Evolutionary conservation across 345 rosid species (phyloP).

Genomic region (Gossypium turneri): DNA sequence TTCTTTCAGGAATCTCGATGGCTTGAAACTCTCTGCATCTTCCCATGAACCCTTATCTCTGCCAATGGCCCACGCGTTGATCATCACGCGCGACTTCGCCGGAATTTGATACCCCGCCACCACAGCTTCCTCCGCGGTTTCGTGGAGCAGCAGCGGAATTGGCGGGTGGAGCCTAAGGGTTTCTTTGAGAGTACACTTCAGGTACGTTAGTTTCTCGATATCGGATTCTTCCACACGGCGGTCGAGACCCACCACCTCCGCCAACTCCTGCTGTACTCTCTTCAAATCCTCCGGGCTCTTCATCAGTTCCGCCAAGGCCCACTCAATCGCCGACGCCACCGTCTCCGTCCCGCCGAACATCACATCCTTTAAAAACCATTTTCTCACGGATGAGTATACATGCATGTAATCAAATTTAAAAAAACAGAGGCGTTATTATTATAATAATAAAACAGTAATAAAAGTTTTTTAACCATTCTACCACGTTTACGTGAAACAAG

Average conservation of each 20-base stretch:
- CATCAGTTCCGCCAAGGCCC: constrained; percentile 81
- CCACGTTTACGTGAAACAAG: too few relatives aligned
- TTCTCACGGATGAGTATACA: not conserved
- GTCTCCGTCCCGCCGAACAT: constrained; percentile 99
- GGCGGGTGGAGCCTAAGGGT: constrained; percentile 91
- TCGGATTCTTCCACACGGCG: constrained; percentile 73
- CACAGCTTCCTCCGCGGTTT: constrained; percentile 59
- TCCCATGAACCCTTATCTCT: constrained; percentile 72
- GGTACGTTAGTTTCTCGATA: constrained; percentile 54
- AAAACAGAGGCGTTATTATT: too few relatives aligned
- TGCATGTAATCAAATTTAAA: not conserved
- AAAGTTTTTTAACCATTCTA: too few relatives aligned
- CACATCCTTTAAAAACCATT: constrained; percentile 51
- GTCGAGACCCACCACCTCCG: constrained; percentile 73
- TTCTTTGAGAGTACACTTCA: constrained; percentile 68
- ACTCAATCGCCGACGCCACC: constrained; percentile 89
- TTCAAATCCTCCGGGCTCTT: constrained; percentile 60
- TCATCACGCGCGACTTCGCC: constrained; percentile 65
- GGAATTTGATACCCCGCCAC: constrained; percentile 71
- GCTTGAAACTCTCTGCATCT: constrained; percentile 67
- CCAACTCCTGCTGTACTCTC: constrained; percentile 64
- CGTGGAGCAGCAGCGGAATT: constrained; percentile 88
- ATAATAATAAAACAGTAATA: too few relatives aligned
- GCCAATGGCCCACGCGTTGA: constrained; percentile 76
- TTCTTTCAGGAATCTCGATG: constrained; percentile 62